These are phyloP conservation scores for Nannizziopsis arthrosporioides DNA, from an alignment of 2,329 filamentous ascomycete species.

Conservation along the genomic window DNA sequence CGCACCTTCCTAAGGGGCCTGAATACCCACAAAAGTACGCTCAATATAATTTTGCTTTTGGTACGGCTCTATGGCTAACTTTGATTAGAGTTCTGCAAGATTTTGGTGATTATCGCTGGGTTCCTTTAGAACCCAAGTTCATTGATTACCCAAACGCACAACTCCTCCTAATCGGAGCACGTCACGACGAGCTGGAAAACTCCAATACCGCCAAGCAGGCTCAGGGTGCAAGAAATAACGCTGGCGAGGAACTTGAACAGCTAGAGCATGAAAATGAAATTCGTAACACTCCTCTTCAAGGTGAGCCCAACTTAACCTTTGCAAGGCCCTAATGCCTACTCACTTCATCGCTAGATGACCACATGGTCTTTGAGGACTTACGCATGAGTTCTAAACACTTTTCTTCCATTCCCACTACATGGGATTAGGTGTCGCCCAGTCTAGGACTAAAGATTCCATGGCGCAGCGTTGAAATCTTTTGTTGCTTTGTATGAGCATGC, in stretches of 20 bases:
- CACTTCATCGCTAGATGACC: slow-evolving; percentile 37
- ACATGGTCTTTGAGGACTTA: slow-evolving; percentile 49
- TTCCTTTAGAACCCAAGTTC: slow-evolving; percentile 58
- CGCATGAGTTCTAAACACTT: slow-evolving; percentile 53
- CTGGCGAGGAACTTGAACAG: slow-evolving; percentile 59
- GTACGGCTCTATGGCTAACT: not conserved
- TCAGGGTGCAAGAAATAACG: slow-evolving; percentile 48
- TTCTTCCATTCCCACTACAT: slow-evolving; percentile 51
- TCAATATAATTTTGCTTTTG: slow-evolving; percentile 22
- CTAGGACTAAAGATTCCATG: not conserved
- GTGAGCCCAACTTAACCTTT: slow-evolving; percentile 24
- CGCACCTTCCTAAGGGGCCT: slow-evolving; percentile 51
- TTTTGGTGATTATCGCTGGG: slow-evolving; percentile 63
- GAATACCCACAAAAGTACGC: slow-evolving; percentile 57
- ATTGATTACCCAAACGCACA: slow-evolving; percentile 65
- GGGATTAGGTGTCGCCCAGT: slow-evolving; percentile 26
- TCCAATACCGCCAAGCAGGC: slow-evolving; percentile 25
- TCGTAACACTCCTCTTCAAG: slow-evolving; percentile 49
- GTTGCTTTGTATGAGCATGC: not conserved
- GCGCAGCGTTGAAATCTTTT: not conserved
- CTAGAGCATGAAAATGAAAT: slow-evolving; percentile 63
- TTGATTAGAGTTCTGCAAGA: slow-evolving; percentile 51
- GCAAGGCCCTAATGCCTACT: not conserved
- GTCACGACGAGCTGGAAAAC: slow-evolving; percentile 26
- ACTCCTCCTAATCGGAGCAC: slow-evolving; percentile 62